Percentiles rank a stretch among this genome's conserved stretches.
Conservation (phyloP, 1,284 basidiomycete species). For the Somion occarium region DNA sequence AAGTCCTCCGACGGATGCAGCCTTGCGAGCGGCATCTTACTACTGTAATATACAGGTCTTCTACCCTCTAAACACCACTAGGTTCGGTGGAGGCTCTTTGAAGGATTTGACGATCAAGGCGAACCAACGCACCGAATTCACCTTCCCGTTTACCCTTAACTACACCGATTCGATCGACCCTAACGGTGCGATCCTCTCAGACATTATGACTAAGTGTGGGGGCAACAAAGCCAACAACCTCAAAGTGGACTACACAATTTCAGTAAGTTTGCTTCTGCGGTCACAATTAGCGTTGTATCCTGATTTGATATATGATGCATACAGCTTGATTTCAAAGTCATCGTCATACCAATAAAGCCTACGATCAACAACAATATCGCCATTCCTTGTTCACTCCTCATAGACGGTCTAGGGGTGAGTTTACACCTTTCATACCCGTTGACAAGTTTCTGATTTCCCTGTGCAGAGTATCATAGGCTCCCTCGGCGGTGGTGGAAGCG, state of each 20-base stretch:
- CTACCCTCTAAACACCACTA: constrained; percentile 70
- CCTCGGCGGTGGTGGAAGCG: constrained; percentile 13
- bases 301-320: constrained; percentile 21
- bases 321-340: constrained; percentile 58
- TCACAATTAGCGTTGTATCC: no score
- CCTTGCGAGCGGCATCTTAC: background rate
- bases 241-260: constrained; percentile 67
- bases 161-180: constrained; percentile 67
- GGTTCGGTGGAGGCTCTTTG: constrained; percentile 64
- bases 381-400: constrained; percentile 63
- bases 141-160: constrained; percentile 75
- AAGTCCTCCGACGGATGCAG: constrained; percentile 10
- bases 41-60: constrained; percentile 42
- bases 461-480: constrained; percentile 4
- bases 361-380: constrained; percentile 60
- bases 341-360: constrained; percentile 67
- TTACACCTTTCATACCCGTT: background rate
- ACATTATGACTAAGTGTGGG: constrained; percentile 65
- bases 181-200: constrained; percentile 52
- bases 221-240: constrained; percentile 40
- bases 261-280: constrained; percentile 34
- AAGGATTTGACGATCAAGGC: constrained; percentile 62
- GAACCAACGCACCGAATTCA: constrained; percentile 67
- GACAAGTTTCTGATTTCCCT: background rate
- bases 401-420: constrained; percentile 33